A percentile compares a stretch with the other conserved stretches of the same genome.
Evolutionary conservation across 2,329 filamentous ascomycete genomes (phyloP).

Genomic region (Annulohypoxylon truncatum): DNA sequence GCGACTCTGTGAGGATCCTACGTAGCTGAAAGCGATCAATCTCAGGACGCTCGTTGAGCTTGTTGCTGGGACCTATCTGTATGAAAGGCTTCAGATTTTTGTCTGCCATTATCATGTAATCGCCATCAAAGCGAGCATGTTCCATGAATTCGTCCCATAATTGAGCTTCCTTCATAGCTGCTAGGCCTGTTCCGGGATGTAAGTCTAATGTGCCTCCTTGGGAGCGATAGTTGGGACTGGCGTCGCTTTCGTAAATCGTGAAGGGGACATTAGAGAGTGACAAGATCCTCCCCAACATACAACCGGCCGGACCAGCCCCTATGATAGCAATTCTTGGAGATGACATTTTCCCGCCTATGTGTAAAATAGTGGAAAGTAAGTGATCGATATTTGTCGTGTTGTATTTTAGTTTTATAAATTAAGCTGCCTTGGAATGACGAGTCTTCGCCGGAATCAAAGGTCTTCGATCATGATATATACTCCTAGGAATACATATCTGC

Average conservation of each 20-base stretch:
- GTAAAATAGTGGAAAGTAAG: neutral
- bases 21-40: constrained; percentile 63
- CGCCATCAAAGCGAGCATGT: constrained; percentile 63
- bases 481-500: constrained; percentile 7
- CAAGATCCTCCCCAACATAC: constrained; percentile 65
- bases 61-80: constrained; percentile 49
- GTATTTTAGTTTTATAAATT: neutral
- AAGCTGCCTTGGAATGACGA: neutral
- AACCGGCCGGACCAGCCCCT: constrained; percentile 61
- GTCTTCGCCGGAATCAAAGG: neutral
- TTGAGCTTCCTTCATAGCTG: constrained; percentile 62
- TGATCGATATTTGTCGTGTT: too few relatives aligned
- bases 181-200: constrained; percentile 62
- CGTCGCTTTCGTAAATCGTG: constrained; percentile 63
- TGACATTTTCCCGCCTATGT: constrained; percentile 26
- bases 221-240: constrained; percentile 56
- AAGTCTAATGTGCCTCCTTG: constrained; percentile 68
- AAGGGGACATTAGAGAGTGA: constrained; percentile 58
- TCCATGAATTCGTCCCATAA: constrained; percentile 63
- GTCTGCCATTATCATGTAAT: constrained; percentile 61
- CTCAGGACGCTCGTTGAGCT: constrained; percentile 59
- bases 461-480: constrained; percentile 17
- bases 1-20: constrained; percentile 57
- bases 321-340: constrained; percentile 58
- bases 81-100: constrained; percentile 53